phyloP scores from a whole-genome alignment of 139 green algal genomes.

The Pleodorina starrii region DNA sequence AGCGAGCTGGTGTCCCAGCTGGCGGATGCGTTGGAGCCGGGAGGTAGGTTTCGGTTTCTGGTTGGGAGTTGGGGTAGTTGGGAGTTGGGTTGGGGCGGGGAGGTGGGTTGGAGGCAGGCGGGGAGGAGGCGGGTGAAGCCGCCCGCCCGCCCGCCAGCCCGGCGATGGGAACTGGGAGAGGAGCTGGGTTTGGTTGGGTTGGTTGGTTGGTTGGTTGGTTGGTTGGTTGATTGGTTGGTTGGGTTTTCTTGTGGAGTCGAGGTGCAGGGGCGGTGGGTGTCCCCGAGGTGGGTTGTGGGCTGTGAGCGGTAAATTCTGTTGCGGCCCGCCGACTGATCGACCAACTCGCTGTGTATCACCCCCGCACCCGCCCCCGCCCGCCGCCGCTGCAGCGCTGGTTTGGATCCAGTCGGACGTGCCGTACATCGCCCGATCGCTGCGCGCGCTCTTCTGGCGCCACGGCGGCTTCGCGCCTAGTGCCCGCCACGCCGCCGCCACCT shows the following conservation, averaged over 20 bases:
- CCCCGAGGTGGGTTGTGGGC: too few species aligned
- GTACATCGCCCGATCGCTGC: not conserved
- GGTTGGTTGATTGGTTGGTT: not conserved
- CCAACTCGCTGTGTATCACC: not conserved
- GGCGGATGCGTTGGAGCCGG: conserved; percentile 8
- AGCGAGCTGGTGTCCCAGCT: not conserved
- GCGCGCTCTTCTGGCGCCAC: conserved; percentile 1
- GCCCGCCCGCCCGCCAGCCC: not conserved
- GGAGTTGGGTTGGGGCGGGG: not conserved
- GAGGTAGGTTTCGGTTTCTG: conserved; percentile 27
- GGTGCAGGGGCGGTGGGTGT: not conserved
- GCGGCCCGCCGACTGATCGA: not conserved
- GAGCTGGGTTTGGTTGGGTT: not conserved
- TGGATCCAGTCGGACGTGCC: conserved; percentile 44
- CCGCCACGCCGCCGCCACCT: conserved; percentile 26
- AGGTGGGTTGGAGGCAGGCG: not conserved
- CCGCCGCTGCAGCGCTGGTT: not conserved
- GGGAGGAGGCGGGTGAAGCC: not conserved
- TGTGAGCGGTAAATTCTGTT: too few species aligned
- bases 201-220: not conserved
- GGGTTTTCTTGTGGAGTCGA: not conserved
- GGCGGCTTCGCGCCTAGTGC: conserved; percentile 30
- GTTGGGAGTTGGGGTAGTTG: not conserved
- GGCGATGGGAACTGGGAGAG: not conserved
- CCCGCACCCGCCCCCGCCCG: not conserved